Base-by-base conservation (phyloP, 202 grass and related monocot genomes). In the Hordeum pubiflorum region DNA sequence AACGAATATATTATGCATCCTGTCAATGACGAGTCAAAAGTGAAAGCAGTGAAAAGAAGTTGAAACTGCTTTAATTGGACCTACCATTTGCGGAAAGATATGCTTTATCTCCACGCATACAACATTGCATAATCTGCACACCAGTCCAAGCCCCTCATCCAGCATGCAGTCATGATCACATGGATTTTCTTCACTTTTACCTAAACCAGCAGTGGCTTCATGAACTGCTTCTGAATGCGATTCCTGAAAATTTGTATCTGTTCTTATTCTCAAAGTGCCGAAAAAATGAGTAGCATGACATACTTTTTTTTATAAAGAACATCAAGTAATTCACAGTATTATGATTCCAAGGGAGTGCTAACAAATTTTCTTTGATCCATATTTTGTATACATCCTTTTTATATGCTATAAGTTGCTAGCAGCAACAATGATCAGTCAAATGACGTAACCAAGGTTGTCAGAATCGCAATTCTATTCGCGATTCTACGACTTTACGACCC, bases 81-180 rank as follows among this genome's bases (percentile, higher is more conserved):
- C 59, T 90, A 97, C 94, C 86, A 97, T 82, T 81, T 86, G 67
- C 74, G 88, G 91, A 73, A 83, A 87, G 21, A 94, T 88, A 68
- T 94, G 65, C 84, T 82, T 94, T 79, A 87, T 87, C 75, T 97
- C 94, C 36, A 63, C 82, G 61, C 63, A 83, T 48, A 94, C 87
- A 79, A 86, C 43, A 61, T 87, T 83, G 62, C 94, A 97, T 61
- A 88, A 63, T 59, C 59, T 87, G 83, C 94, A 97, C 24, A 68
- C 77, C 48, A 92, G 46, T 43, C 94, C 94, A 89, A 84, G 21
- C 70, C 84, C 84, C 38, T 97, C 94, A 20, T 94, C 66, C 58
- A 91, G 70, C 58, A 71, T 72, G 81, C 74, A 94, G 57, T 97
- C 89, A 87, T 97, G 94, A 20, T 81, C 65, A 72, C 91, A 97